Percentiles rank a stretch among this genome's conserved stretches.
These are phyloP conservation scores for Trichosporon inkin DNA, from an alignment of 1,284 basidiomycete genomes.

Conservation along the genomic window DNA sequence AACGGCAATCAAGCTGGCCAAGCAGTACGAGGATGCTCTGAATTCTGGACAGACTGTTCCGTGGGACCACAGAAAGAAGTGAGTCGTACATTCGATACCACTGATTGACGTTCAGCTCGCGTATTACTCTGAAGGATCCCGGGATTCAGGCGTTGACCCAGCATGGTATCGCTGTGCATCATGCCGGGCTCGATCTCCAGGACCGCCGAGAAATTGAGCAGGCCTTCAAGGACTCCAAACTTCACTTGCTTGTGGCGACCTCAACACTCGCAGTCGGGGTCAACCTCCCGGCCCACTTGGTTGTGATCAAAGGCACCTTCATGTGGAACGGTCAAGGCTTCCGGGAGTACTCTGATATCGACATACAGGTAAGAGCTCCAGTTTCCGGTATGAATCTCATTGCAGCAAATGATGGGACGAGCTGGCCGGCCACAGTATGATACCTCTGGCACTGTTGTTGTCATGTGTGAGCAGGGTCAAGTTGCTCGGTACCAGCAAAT, in stretches of 20 bases:
- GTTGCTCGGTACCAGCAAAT: constrained; percentile 34
- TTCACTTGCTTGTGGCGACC: constrained; percentile 49
- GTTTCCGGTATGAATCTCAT: background rate
- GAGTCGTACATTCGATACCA: constrained; percentile 15
- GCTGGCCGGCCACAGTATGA: constrained; percentile 90
- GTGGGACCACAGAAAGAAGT: constrained; percentile 61
- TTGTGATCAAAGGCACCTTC: constrained; percentile 50
- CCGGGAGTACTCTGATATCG: constrained; percentile 50
- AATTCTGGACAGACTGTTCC: constrained; percentile 58
- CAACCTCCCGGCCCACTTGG: constrained; percentile 53
- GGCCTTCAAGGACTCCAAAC: constrained; percentile 47
- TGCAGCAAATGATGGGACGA: constrained; percentile 52
- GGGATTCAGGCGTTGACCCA: constrained; percentile 32
- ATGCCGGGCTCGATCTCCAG: constrained; percentile 53
- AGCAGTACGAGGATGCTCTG: constrained; percentile 62
- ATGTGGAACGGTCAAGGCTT: constrained; percentile 41
- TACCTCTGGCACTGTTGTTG: constrained; percentile 54
- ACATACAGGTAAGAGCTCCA: constrained; percentile 40
- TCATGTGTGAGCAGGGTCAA: constrained; percentile 42
- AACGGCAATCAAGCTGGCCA: constrained; percentile 69
- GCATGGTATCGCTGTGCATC: constrained; percentile 54
- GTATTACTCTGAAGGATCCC: constrained; percentile 27
- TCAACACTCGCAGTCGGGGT: constrained; percentile 56
- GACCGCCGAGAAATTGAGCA: constrained; percentile 53
- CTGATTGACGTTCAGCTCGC: background rate